Conservation (phyloP, 345 rosid species). For the Arabidopsis suecica region DNA sequence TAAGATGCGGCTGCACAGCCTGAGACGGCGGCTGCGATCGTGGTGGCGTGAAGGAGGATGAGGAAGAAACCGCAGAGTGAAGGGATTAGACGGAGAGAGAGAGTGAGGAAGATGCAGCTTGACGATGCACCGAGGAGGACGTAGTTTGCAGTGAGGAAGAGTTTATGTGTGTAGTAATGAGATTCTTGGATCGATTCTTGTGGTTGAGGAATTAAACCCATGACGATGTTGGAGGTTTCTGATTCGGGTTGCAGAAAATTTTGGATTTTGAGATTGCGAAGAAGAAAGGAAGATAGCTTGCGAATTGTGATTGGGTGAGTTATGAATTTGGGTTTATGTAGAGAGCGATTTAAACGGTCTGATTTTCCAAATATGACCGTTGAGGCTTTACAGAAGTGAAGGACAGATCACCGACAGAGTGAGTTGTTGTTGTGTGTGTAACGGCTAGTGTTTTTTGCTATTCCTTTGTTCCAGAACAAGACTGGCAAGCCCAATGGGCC, state of each 20-base stretch:
- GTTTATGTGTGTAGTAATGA: constrained; percentile 65
- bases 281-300: constrained; percentile 46
- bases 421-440: constrained; percentile 11
- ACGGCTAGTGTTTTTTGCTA: constrained; percentile 35
- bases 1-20: constrained; percentile 74
- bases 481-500: constrained; percentile 39
- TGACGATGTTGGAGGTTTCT: constrained; percentile 37
- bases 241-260: constrained; percentile 16
- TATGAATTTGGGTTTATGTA: constrained; percentile 5
- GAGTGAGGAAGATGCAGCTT: constrained; percentile 88
- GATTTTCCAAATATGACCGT: constrained; percentile 43
- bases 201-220: constrained; percentile 45
- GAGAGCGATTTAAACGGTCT: constrained; percentile 41
- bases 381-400: constrained; percentile 19
- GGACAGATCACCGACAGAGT: constrained; percentile 18
- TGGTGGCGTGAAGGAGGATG: constrained; percentile 51
- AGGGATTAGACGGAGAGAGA: constrained; percentile 84
- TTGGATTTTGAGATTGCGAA: constrained; percentile 36
- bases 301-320: constrained; percentile 20
- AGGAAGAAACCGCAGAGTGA: constrained; percentile 65
- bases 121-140: constrained; percentile 89
- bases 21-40: constrained; percentile 64
- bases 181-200: constrained; percentile 45
- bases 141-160: constrained; percentile 84
- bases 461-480: not conserved